These are phyloP conservation scores for Schizosaccharomyces versatilis DNA, from an alignment of 1,139 yeast genomes.

Conservation along the genomic window DNA sequence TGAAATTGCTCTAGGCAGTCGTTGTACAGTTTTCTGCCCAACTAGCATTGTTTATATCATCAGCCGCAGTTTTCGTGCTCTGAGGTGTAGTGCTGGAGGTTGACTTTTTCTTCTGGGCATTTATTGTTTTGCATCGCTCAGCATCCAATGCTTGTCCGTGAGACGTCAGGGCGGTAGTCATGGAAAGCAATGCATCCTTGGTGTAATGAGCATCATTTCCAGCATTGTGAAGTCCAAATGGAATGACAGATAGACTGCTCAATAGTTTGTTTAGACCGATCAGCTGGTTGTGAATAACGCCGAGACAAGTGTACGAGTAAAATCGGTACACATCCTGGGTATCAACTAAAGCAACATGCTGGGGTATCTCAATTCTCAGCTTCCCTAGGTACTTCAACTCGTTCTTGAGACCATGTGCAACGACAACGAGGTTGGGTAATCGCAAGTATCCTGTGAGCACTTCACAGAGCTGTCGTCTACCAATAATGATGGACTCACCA, in stretches of 20 bases:
- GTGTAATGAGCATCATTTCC: slow-evolving; percentile 58
- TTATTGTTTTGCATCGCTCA: too few relatives aligned
- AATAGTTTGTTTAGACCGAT: background rate
- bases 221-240: slow-evolving; percentile 37
- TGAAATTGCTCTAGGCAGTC: too few relatives aligned
- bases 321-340: slow-evolving; percentile 19
- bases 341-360: slow-evolving; percentile 6
- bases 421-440: slow-evolving; percentile 22
- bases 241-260: background rate
- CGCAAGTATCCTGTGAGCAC: slow-evolving; percentile 27
- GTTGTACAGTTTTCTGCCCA: too few relatives aligned
- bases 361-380: slow-evolving; percentile 22
- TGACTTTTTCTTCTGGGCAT: too few relatives aligned
- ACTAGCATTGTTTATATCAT: too few relatives aligned
- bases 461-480: slow-evolving; percentile 20
- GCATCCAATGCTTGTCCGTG: too few relatives aligned
- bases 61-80: too few relatives aligned
- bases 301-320: background rate
- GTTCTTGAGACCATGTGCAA: slow-evolving; percentile 43
- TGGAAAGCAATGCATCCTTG: slow-evolving; percentile 27
- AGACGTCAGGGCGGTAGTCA: slow-evolving; percentile 13
- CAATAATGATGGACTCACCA: slow-evolving; percentile 29
- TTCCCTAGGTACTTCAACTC: slow-evolving; percentile 32
- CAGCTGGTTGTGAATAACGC: background rate
- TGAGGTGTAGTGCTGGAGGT: too few relatives aligned